Percentiles rank a stretch among this genome's conserved stretches.
Conservation (phyloP, 176 grass and related monocot species). For the Elaeis guineensis region DNA sequence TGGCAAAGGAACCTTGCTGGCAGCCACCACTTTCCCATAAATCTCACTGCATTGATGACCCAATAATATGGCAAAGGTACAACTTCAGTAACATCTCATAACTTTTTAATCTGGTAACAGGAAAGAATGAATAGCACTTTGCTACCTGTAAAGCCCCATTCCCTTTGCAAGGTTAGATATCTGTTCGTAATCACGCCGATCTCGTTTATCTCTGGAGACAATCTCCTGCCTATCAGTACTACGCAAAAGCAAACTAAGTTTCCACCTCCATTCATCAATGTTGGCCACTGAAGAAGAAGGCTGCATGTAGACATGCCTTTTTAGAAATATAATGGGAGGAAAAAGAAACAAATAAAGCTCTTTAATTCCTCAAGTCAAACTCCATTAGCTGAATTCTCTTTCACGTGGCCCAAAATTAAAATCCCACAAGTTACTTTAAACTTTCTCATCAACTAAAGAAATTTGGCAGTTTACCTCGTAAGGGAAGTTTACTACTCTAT, state of each 20-base stretch:
- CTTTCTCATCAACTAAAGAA: too few species aligned
- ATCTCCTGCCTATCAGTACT: conserved; percentile 83
- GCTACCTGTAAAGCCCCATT: conserved; percentile 83
- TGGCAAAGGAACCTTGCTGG: conserved; percentile 84
- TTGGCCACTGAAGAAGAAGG: conserved; percentile 82
- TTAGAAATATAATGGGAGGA: too few species aligned
- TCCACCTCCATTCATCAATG: conserved; percentile 99
- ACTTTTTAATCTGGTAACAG: neutral
- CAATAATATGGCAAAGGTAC: too few species aligned
- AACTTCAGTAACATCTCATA: too few species aligned
- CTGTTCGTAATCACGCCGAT: conserved; percentile 79
- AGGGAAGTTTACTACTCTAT: too few species aligned
- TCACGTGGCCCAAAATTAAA: too few species aligned
- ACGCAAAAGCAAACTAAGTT: conserved; percentile 78
- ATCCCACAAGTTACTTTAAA: too few species aligned
- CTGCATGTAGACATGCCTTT: conserved; percentile 9
- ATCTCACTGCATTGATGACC: conserved; percentile 36
- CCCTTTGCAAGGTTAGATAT: conserved; percentile 72
- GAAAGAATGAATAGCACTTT: conserved; percentile 2
- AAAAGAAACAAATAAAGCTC: too few species aligned
- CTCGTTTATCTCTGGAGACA: conserved; percentile 81
- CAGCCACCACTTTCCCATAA: conserved; percentile 86
- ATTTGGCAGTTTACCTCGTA: too few species aligned
- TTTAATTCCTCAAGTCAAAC: too few species aligned
- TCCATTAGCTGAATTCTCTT: too few species aligned